These are phyloP conservation scores for Rhizopogon salebrosus DNA, from an alignment of 768 basidiomycete genomes.

Conservation along the genomic window DNA sequence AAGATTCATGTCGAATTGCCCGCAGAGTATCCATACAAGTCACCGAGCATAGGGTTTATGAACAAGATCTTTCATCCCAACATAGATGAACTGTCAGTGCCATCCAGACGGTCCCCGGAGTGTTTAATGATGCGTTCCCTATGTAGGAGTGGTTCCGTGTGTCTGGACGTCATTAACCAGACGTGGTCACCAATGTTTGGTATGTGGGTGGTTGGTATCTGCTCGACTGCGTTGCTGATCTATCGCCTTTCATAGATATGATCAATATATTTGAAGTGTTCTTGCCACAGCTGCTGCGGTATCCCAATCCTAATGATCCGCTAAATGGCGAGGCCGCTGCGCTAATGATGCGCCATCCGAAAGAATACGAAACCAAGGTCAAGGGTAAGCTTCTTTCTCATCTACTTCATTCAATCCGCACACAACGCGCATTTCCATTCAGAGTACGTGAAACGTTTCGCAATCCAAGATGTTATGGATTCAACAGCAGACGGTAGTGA, in stretches of 20 bases:
- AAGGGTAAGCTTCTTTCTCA: conserved; percentile 52
- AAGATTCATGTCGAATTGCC: conserved; percentile 99
- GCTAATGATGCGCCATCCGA: conserved; percentile 93
- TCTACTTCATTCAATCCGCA: background rate
- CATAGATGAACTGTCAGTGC: conserved; percentile 91
- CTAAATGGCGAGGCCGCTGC: conserved; percentile 98
- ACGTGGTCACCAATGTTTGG: conserved; percentile 99
- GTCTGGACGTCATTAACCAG: conserved; percentile 97
- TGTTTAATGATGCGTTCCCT: conserved; percentile 6
- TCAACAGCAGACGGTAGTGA: conserved; percentile 57
- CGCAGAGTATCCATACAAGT: conserved; percentile 98
- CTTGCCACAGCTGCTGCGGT: conserved; percentile 92
- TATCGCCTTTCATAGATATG: conserved; percentile 61
- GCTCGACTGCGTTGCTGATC: background rate
- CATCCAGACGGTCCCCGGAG: conserved; percentile 3
- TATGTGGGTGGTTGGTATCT: conserved; percentile 34
- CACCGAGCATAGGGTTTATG: conserved; percentile 98
- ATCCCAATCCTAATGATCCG: conserved; percentile 98
- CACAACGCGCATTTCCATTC: conserved; percentile 5
- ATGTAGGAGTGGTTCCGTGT: conserved; percentile 90
- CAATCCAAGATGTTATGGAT: conserved; percentile 86
- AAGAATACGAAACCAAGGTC: conserved; percentile 91
- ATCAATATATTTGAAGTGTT: conserved; percentile 99
- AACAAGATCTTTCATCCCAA: conserved; percentile 99
- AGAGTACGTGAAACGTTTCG: conserved; percentile 97